Evolutionary conservation across 495 filamentous ascomycete genomes (phyloP).

Genomic region (Tuber indicum): DNA sequence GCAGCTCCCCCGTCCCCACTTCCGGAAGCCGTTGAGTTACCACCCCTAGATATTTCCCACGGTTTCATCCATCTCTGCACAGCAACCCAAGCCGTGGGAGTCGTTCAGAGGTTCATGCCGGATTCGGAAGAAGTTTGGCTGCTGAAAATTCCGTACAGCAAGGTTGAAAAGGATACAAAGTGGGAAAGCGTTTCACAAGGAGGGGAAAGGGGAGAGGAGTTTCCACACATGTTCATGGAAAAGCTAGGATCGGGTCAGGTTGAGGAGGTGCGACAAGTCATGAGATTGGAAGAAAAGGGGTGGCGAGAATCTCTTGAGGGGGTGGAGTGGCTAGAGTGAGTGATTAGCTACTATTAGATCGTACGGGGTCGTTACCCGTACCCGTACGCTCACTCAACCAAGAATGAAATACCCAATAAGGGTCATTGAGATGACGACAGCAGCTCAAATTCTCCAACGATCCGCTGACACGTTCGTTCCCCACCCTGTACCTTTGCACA

Average conservation of each 20-base stretch:
- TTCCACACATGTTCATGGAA: constrained; percentile 12
- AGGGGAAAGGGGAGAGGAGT: constrained; percentile 12
- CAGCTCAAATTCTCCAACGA: not conserved
- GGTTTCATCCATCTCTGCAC: constrained; percentile 18
- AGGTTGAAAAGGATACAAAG: constrained; percentile 7
- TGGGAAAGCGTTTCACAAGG: constrained; percentile 17
- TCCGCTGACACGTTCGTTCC: not conserved
- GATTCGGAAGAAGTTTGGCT: constrained; percentile 9
- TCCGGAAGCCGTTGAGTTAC: constrained; percentile 10
- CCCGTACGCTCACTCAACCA: not conserved
- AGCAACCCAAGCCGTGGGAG: not conserved
- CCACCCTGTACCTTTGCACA: no score
- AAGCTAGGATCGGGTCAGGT: constrained; percentile 10
- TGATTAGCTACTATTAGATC: not conserved
- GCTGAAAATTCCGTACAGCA: constrained; percentile 13
- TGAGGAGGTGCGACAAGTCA: constrained; percentile 11
- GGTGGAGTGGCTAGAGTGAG: constrained; percentile 9
- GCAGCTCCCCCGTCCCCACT: constrained; percentile 13
- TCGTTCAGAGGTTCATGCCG: constrained; percentile 4
- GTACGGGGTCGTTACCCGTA: not conserved
- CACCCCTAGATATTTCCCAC: constrained; percentile 4
- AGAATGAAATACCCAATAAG: not conserved
- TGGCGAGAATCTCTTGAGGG: constrained; percentile 24
- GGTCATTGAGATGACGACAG: not conserved
- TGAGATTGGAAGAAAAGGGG: not conserved